These are phyloP conservation scores for Aquilaria sinensis DNA, from an alignment of 345 rosid genomes.

Conservation along the genomic window DNA sequence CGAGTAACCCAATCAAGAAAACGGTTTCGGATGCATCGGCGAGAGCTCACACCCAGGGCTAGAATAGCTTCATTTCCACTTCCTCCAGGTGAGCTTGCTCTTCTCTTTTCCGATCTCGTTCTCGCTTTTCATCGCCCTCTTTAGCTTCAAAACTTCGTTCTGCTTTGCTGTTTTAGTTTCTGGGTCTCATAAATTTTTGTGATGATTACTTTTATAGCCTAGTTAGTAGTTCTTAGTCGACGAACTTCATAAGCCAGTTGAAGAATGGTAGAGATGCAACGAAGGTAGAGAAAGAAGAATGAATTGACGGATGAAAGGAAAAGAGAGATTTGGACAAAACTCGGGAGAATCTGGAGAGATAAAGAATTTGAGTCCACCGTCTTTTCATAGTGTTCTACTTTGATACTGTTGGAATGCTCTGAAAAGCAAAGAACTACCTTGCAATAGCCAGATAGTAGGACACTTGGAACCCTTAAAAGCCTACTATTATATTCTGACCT, in stretches of 20 bases:
- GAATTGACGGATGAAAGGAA: too few species aligned
- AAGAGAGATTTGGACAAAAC: too few species aligned
- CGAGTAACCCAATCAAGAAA: slow-evolving; percentile 3
- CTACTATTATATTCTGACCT: too few species aligned
- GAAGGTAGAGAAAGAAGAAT: too few species aligned
- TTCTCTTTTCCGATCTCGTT: neutral
- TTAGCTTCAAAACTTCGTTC: neutral
- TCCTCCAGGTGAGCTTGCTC: slow-evolving; percentile 18
- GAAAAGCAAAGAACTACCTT: too few species aligned
- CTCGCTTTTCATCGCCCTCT: neutral
- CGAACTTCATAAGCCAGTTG: neutral
- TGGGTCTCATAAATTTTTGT: slow-evolving; percentile 7
- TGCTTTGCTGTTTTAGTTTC: neutral
- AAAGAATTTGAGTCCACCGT: too few species aligned
- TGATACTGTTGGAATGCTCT: too few species aligned
- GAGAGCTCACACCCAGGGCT: slow-evolving; percentile 21
- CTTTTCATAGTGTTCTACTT: too few species aligned
- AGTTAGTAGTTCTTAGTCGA: neutral
- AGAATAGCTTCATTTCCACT: slow-evolving; percentile 10
- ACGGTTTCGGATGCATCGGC: slow-evolving; percentile 21
- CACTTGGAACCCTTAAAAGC: too few species aligned
- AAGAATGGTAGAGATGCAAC: too few species aligned
- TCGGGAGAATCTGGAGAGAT: too few species aligned
- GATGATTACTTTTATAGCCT: neutral
- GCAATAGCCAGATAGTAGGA: too few species aligned